Percentiles rank a stretch among this genome's conserved stretches.
Evolutionary conservation across 257 asterid species (phyloP).

Genomic region (Leonotis leonurus): DNA sequence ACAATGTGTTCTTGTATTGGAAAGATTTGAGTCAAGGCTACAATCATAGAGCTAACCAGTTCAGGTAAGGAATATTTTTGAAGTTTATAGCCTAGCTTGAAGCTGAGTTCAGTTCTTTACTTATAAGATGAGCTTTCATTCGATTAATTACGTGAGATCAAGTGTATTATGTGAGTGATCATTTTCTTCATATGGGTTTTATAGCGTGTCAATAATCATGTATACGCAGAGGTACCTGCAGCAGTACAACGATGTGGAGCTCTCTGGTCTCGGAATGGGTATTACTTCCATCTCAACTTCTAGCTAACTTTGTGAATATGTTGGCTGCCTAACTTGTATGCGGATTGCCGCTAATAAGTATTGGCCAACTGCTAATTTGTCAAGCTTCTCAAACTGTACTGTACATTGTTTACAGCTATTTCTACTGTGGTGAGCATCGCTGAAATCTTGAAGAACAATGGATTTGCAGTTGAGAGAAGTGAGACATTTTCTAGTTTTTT

Average conservation of each 20-base stretch:
- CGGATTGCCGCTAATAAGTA: background rate
- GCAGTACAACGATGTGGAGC: slow-evolving; percentile 59
- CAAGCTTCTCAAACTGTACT: slow-evolving; percentile 11
- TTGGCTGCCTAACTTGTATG: background rate
- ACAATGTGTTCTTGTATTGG: background rate
- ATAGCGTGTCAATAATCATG: background rate
- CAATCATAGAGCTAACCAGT: background rate
- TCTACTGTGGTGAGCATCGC: slow-evolving; percentile 70
- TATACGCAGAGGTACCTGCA: slow-evolving; percentile 65
- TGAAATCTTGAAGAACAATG: slow-evolving; percentile 59
- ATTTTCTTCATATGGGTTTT: background rate
- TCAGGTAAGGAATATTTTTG: background rate
- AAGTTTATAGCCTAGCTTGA: background rate
- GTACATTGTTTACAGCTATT: slow-evolving; percentile 25
- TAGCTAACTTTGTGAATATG: background rate
- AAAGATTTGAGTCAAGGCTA: background rate
- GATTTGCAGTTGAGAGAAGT: slow-evolving; percentile 31
- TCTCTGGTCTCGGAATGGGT: slow-evolving; percentile 88
- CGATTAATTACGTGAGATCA: background rate
- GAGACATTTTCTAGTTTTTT: slow-evolving; percentile 4
- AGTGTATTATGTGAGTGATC: background rate
- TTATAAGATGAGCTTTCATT: background rate
- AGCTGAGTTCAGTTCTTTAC: background rate
- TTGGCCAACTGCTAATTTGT: background rate
- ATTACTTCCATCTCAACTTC: slow-evolving; percentile 15